These are phyloP conservation scores for Favolaschia claudopus DNA, from an alignment of 768 basidiomycete genomes.

Conservation along the genomic window DNA sequence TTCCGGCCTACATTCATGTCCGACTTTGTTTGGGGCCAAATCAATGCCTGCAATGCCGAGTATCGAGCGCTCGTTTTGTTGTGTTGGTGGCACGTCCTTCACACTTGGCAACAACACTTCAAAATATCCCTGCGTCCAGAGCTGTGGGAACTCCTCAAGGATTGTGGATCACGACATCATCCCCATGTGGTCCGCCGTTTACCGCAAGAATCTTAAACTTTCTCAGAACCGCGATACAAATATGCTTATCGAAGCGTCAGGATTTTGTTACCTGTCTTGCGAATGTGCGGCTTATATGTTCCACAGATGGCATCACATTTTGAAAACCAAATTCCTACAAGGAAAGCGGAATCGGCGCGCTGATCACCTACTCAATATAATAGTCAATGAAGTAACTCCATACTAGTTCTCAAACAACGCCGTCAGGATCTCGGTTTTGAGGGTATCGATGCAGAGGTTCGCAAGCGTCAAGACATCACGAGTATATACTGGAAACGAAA, in stretches of 20 bases:
- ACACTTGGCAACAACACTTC: constrained; percentile 39
- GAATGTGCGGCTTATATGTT: too few relatives aligned
- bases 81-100: constrained; percentile 42
- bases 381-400: constrained; percentile 21
- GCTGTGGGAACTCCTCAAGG: constrained; percentile 33
- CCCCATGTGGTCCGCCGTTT: constrained; percentile 34
- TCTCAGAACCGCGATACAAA: constrained; percentile 31
- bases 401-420: constrained; percentile 27
- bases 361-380: constrained; percentile 31
- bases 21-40: constrained; percentile 7
- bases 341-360: constrained; percentile 28
- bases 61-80: constrained; percentile 17
- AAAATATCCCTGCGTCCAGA: constrained; percentile 1
- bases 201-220: constrained; percentile 18
- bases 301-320: constrained; percentile 32
- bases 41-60: constrained; percentile 1
- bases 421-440: constrained; percentile 32
- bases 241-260: constrained; percentile 35
- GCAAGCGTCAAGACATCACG: constrained; percentile 15
- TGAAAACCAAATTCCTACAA: constrained; percentile 34
- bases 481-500: too few relatives aligned
- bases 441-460: constrained; percentile 27
- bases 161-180: constrained; percentile 10
- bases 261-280: neutral
- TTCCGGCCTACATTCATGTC: constrained; percentile 8